phyloP scores from a whole-genome alignment of 192 early-diverging fungal genomes.

The Coemansia sp. region DNA sequence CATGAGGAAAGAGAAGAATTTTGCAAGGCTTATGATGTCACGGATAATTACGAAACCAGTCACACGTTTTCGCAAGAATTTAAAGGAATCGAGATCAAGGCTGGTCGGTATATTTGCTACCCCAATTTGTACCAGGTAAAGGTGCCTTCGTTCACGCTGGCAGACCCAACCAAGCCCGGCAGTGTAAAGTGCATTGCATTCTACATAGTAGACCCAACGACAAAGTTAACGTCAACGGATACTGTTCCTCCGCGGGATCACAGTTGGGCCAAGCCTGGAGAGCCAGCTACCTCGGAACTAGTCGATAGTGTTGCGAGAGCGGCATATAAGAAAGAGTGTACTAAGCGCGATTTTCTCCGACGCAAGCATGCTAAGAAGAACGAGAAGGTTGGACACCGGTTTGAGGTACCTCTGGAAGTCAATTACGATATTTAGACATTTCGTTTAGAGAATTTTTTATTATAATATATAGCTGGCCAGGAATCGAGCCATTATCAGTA shows the following conservation, averaged over 20 bases:
- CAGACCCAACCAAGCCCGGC: not conserved
- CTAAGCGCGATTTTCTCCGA: not conserved
- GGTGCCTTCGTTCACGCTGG: not conserved
- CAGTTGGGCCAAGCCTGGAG: not conserved
- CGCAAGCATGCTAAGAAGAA: not conserved
- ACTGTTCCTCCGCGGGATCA: not conserved
- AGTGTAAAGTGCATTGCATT: conserved; percentile 1
- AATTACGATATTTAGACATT: too few species aligned
- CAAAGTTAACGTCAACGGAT: not conserved
- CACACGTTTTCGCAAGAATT: not conserved
- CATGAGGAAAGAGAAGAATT: not conserved
- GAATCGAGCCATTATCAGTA: not conserved
- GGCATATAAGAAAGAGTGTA: not conserved
- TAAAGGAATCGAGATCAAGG: not conserved
- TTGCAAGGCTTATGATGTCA: not conserved
- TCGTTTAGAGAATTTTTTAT: not conserved
- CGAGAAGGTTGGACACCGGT: not conserved
- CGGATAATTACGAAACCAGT: not conserved
- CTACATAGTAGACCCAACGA: not conserved
- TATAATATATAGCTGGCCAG: not conserved
- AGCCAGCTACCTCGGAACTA: not conserved
- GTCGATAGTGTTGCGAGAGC: not conserved
- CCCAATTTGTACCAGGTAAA: conserved; percentile 5
- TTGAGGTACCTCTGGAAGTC: not conserved
- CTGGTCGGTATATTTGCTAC: not conserved